A percentile compares a stretch with the other conserved stretches of the same genome.
These are phyloP conservation scores for Ceratobasidium sp. DNA, from an alignment of 1,284 basidiomycete species.

Conservation along the genomic window DNA sequence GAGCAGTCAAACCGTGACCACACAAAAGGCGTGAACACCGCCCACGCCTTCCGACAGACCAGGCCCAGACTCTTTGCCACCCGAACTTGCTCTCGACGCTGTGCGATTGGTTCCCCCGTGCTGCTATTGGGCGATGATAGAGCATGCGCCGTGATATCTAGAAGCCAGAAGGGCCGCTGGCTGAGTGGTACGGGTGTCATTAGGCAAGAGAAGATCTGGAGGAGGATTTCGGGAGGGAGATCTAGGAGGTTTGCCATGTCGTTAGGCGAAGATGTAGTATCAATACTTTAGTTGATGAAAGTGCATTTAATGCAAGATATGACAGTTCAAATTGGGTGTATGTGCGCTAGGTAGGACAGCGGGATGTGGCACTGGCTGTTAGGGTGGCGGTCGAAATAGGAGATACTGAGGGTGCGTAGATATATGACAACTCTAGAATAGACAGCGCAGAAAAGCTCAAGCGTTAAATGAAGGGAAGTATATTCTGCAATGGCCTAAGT, in stretches of 20 bases:
- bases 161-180: neutral
- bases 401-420: no score
- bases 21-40: neutral
- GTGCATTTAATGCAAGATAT: no score
- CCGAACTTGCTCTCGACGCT: neutral
- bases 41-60: neutral
- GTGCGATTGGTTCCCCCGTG: neutral
- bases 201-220: neutral
- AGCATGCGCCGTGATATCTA: neutral
- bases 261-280: no score
- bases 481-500: no score
- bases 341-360: no score
- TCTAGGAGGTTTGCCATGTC: neutral
- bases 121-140: neutral
- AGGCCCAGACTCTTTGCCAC: neutral
- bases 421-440: no score
- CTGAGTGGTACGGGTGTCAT: neutral
- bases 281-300: no score
- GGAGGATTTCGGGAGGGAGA: neutral
- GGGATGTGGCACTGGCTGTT: no score
- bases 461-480: no score
- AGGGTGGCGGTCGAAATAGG: no score
- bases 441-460: no score
- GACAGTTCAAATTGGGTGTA: no score
- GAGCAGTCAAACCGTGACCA: neutral